Conservation (phyloP, 2,329 filamentous ascomycete species). For the Fusarium sp. region DNA sequence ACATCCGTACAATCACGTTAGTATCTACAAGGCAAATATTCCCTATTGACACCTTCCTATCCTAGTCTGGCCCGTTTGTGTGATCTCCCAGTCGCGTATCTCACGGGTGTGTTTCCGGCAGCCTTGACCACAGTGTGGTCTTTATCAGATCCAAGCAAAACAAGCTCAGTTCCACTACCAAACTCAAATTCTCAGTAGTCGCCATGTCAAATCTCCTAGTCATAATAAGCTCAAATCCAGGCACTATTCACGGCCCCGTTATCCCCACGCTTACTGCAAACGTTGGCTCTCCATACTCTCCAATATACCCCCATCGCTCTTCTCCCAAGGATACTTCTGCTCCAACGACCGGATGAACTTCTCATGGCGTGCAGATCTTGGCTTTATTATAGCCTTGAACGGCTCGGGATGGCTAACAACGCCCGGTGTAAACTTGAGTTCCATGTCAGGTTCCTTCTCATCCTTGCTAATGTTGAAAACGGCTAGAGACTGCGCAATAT, state of each 20-base stretch:
- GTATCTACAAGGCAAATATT: neutral
- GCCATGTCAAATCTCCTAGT: neutral
- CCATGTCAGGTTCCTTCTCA: neutral
- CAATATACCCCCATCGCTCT: neutral
- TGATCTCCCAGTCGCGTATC: slow-evolving; percentile 17
- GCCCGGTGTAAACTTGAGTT: slow-evolving; percentile 30
- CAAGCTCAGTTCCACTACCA: neutral
- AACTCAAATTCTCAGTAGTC: neutral
- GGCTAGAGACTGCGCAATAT: slow-evolving; percentile 58
- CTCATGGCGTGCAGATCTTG: slow-evolving; percentile 28
- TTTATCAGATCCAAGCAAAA: neutral
- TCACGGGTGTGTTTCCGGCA: neutral
- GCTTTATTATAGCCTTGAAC: slow-evolving; percentile 29
- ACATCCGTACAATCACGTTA: neutral
- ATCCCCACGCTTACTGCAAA: neutral
- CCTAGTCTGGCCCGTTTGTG: neutral
- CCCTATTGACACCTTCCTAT: slow-evolving; percentile 1
- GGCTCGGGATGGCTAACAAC: slow-evolving; percentile 33
- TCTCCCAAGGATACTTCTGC: slow-evolving; percentile 32
- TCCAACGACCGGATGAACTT: slow-evolving; percentile 32
- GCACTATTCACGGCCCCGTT: neutral
- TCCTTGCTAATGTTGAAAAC: slow-evolving; percentile 57
- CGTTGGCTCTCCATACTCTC: neutral
- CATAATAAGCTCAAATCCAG: neutral
- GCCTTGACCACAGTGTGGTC: slow-evolving; percentile 15